These are phyloP conservation scores for Arabidopsis lyrata DNA, from an alignment of 441 rosid genomes.

Conservation along the genomic window DNA sequence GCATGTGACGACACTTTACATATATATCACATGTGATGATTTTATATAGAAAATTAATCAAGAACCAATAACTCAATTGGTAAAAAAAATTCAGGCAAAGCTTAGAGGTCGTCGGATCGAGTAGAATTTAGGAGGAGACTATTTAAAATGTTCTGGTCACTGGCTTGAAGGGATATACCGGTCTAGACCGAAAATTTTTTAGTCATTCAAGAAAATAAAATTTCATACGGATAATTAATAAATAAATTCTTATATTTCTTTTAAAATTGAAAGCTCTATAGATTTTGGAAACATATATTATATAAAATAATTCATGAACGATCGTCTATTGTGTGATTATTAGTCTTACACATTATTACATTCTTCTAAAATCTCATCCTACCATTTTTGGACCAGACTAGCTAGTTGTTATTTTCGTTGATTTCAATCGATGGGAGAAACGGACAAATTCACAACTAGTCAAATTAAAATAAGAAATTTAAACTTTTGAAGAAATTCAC, in stretches of 20 bases:
- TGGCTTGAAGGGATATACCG: too few species aligned
- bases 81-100: too few species aligned
- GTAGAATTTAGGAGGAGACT: too few species aligned
- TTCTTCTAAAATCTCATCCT: not conserved
- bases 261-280: not conserved
- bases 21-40: too few species aligned
- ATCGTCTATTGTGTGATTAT: not conserved
- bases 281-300: not conserved
- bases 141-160: too few species aligned
- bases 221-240: not conserved
- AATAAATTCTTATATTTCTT: not conserved
- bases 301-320: not conserved
- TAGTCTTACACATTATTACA: not conserved
- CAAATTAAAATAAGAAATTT: not conserved
- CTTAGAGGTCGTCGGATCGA: too few species aligned
- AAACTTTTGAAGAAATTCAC: not conserved
- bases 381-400: not conserved
- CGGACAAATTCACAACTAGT: not conserved
- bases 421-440: not conserved
- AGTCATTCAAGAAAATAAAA: too few species aligned
- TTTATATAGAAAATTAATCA: too few species aligned
- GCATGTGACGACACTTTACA: too few species aligned
- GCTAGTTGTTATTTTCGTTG: not conserved
- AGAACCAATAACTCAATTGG: too few species aligned
- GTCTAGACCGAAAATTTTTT: too few species aligned